A percentile compares a stretch with the other conserved stretches of the same genome.
These are phyloP conservation scores for Eremothecium gossypii DNA, from an alignment of 1,139 yeast species.

Conservation along the genomic window DNA sequence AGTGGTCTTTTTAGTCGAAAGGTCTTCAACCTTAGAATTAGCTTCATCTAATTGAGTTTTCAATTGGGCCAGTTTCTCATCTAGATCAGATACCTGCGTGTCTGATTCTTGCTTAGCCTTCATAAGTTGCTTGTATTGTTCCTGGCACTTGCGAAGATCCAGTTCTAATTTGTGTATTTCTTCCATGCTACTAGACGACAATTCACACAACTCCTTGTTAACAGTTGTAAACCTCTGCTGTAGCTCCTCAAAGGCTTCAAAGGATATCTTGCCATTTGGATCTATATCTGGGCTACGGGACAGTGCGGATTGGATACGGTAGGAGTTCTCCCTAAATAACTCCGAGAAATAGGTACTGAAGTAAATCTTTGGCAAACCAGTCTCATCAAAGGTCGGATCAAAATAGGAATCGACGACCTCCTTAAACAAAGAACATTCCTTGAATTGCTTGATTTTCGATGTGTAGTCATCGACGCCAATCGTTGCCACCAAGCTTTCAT, in stretches of 20 bases:
- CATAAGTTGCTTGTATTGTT: constrained; percentile 4
- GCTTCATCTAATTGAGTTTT: constrained; percentile 11
- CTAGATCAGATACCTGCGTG: not conserved
- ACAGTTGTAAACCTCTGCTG: constrained; percentile 2
- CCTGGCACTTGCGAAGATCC: constrained; percentile 8
- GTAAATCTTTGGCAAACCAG: constrained; percentile 81
- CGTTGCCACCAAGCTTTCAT: constrained; percentile 46
- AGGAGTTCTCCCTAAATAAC: constrained; percentile 59
- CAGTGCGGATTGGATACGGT: constrained; percentile 60
- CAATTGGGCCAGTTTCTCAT: constrained; percentile 2
- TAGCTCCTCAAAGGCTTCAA: constrained; percentile 55
- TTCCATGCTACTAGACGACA: not conserved
- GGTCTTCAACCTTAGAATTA: constrained; percentile 8
- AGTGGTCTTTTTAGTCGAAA: constrained; percentile 6
- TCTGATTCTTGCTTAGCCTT: not conserved
- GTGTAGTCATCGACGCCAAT: constrained; percentile 77
- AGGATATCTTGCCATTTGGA: constrained; percentile 58
- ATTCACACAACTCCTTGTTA: constrained; percentile 3
- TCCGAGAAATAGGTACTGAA: constrained; percentile 58
- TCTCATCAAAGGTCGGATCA: constrained; percentile 51
- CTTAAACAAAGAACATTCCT: constrained; percentile 47
- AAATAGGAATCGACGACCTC: constrained; percentile 42
- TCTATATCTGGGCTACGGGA: constrained; percentile 66
- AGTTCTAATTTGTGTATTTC: constrained; percentile 6
- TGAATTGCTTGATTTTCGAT: constrained; percentile 63